Base-by-base conservation (phyloP, 345 rosid genomes). In the Gossypium raimondii region DNA sequence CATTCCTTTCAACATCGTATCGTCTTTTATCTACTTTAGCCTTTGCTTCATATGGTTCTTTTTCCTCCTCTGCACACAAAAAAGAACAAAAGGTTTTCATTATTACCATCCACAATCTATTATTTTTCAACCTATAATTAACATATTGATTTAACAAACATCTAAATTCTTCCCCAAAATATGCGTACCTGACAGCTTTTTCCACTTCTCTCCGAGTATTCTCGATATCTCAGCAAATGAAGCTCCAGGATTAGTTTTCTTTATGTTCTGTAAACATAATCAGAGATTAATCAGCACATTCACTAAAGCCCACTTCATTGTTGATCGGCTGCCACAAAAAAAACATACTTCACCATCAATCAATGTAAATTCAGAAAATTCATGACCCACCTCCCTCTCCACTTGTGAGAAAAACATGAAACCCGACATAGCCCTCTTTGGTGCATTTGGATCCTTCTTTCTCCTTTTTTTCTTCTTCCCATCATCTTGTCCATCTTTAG, bases 371-470 rank as follows among this genome's bases (percentile, higher is more conserved):
- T 56, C 41, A 66, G 24, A 67, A 61, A 27, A 48, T 13, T 9
- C 47, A 52, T n/a, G 38, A 76, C 89, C 70, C 64, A 95, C 98
- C 86, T 93, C 98, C 78, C 98, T 89, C 81, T 94, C 97, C 80
- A 73, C 83, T 77, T 87, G 90, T 24, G 91, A 86, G 83, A 89
- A 94, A 85, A 76, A 86, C 83, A 89, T 83, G 85, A 83, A 94
- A 76, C 91, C 90, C 77, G 93, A 81, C 89, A 84, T 75, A 1
- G 99, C 93, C 77, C 86, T 84, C 80, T 93, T 93, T 34, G 99
- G 98, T 47, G 98, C 98, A 77, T 93, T 95, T 9, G 99, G 99
- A 85, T 95, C 99, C 81, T 95, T 95, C 92, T 83, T 91, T 75
- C 91, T 92, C 78, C 72, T 91, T 68, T 88, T 93, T 74, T 80